A percentile compares a stretch with the other conserved stretches of the same genome.
These are phyloP conservation scores for Arthrinium phaeospermum DNA, from an alignment of 2,329 filamentous ascomycete species.

Conservation along the genomic window DNA sequence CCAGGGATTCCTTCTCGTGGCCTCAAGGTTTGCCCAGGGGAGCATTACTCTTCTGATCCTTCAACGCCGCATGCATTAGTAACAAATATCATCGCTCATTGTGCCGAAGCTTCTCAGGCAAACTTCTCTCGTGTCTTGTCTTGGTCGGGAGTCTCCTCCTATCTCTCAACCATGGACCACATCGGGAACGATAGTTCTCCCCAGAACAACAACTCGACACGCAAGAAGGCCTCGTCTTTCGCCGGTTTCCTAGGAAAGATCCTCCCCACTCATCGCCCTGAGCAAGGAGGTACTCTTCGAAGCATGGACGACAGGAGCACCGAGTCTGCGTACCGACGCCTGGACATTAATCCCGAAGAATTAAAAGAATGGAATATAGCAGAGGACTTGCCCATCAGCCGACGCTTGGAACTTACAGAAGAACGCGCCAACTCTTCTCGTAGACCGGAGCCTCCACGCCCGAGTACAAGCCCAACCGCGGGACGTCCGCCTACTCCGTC, in stretches of 20 bases:
- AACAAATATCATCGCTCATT: not conserved
- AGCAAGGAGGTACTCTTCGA: constrained; percentile 56
- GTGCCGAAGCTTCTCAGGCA: not conserved
- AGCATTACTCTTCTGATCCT: not conserved
- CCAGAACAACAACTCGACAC: not conserved
- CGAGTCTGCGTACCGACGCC: constrained; percentile 32
- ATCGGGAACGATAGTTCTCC: not conserved
- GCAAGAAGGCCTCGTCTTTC: constrained; percentile 39
- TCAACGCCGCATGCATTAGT: constrained; percentile 1
- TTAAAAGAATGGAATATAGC: constrained; percentile 37
- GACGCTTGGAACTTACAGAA: constrained; percentile 18
- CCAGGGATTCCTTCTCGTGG: not conserved
- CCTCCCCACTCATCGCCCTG: constrained; percentile 54
- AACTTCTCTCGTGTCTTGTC: not conserved
- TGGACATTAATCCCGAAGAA: constrained; percentile 33
- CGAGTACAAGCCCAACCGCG: not conserved
- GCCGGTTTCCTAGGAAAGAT: constrained; percentile 50
- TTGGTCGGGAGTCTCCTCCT: not conserved
- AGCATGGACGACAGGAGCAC: constrained; percentile 9
- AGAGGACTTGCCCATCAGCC: constrained; percentile 26
- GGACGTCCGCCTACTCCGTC: not conserved
- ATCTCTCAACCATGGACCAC: not conserved
- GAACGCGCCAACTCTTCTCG: not conserved
- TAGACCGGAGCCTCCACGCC: not conserved
- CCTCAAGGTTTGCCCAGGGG: not conserved